Evolutionary conservation across 1,284 basidiomycete genomes (phyloP).

Genomic region (Lignosus rhinocerotis): DNA sequence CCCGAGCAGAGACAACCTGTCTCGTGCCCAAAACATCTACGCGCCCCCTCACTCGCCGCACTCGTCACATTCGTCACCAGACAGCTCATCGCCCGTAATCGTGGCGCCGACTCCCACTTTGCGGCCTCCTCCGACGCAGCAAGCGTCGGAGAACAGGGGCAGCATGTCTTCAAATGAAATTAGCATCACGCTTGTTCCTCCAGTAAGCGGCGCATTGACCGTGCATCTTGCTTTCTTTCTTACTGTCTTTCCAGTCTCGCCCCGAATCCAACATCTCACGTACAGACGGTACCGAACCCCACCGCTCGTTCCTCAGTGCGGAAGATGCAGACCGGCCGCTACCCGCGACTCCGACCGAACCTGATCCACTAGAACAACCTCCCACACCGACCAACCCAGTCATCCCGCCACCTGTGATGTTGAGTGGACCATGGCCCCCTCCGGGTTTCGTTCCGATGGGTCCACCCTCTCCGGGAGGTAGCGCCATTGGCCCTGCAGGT

Average conservation of each 20-base stretch:
- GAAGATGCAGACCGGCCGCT: conserved; percentile 19
- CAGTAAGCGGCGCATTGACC: conserved; percentile 3
- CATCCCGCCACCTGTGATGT: conserved; percentile 19
- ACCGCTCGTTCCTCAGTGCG: conserved; percentile 18
- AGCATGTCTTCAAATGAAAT: conserved; percentile 26
- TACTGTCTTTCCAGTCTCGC: conserved; percentile 10
- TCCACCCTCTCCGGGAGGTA: conserved; percentile 18
- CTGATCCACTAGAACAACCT: conserved; percentile 6
- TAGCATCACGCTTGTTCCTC: conserved; percentile 15
- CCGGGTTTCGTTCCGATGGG: conserved; percentile 35
- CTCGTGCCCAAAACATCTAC: conserved; percentile 19
- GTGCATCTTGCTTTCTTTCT: background rate
- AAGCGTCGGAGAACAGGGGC: conserved; percentile 13
- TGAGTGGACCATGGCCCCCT: conserved; percentile 27
- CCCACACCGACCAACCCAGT: conserved; percentile 12
- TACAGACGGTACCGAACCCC: conserved; percentile 6
- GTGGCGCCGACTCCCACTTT: conserved; percentile 15
- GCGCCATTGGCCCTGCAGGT: conserved; percentile 7
- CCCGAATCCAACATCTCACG: conserved; percentile 22
- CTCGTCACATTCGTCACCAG: conserved; percentile 25
- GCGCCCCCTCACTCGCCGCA: conserved; percentile 24
- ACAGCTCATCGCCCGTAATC: conserved; percentile 8
- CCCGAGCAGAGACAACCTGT: conserved; percentile 9
- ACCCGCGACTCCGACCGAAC: conserved; percentile 10
- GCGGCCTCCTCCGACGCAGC: conserved; percentile 9